These are phyloP conservation scores for Hortiboletus campestris DNA, from an alignment of 768 basidiomycete species.

Conservation along the genomic window DNA sequence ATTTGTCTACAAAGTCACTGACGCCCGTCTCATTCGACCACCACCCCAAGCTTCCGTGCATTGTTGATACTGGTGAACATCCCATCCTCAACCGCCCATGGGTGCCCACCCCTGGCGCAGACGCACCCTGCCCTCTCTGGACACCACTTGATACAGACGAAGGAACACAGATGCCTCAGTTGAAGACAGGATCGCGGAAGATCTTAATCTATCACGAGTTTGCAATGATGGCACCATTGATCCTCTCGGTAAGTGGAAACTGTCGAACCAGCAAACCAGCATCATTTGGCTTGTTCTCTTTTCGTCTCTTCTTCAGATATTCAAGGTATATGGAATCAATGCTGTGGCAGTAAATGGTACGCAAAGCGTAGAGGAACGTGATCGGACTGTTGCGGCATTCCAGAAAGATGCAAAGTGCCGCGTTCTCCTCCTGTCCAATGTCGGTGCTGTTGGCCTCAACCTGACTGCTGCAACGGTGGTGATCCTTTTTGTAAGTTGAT, in stretches of 20 bases:
- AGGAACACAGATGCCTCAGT: background rate
- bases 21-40: background rate
- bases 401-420: background rate
- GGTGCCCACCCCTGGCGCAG: background rate
- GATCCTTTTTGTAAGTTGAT: background rate
- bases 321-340: background rate
- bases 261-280: too few species aligned
- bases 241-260: conserved; percentile 3
- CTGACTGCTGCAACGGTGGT: conserved; percentile 2
- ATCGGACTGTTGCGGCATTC: background rate
- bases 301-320: background rate
- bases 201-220: conserved; percentile 6
- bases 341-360: conserved; percentile 6
- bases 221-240: conserved; percentile 6
- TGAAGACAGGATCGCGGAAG: background rate
- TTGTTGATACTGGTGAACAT: background rate
- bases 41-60: background rate
- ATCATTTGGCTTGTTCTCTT: background rate
- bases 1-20: background rate
- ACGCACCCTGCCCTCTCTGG: background rate
- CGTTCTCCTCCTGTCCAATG: conserved; percentile 2
- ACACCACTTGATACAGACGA: background rate
- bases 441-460: conserved; percentile 1
- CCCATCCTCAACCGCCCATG: conserved; percentile 1
- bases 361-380: background rate